Evolutionary conservation across 2,329 filamentous ascomycete species (phyloP).

Genomic region (Aspergillus sp.): DNA sequence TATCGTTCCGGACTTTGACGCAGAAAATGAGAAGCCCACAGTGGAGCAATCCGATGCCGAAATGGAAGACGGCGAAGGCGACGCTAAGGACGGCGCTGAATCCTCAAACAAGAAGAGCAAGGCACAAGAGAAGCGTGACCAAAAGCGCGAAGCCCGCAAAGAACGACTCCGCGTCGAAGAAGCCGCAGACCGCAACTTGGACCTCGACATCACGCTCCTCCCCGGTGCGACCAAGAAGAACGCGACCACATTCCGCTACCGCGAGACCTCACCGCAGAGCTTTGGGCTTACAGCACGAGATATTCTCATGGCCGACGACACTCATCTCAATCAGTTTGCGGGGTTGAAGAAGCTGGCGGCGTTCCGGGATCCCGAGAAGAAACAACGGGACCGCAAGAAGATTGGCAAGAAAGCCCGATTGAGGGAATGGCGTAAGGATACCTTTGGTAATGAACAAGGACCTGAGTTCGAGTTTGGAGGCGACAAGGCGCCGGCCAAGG

Average conservation of each 20-base stretch:
- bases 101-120: constrained; percentile 40
- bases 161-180: constrained; percentile 78
- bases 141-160: constrained; percentile 65
- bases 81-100: constrained; percentile 27
- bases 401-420: constrained; percentile 88
- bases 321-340: constrained; percentile 77
- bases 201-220: constrained; percentile 59
- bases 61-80: constrained; percentile 33
- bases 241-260: constrained; percentile 68
- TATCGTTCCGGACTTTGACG: constrained; percentile 76
- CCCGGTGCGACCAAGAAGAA: constrained; percentile 46
- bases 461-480: constrained; percentile 26
- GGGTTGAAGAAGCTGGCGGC: constrained; percentile 91
- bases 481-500: constrained; percentile 10
- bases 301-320: constrained; percentile 83
- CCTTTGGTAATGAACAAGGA: constrained; percentile 55
- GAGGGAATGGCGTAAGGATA: constrained; percentile 71
- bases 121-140: constrained; percentile 45
- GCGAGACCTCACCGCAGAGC: constrained; percentile 80
- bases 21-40: constrained; percentile 47
- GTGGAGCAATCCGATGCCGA: constrained; percentile 52
- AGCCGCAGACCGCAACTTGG: constrained; percentile 72
- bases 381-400: constrained; percentile 76
- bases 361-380: constrained; percentile 83
- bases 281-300: constrained; percentile 86